Percentiles rank a stretch among this genome's conserved stretches.
phyloP scores from a whole-genome alignment of 2,329 filamentous ascomycete genomes.

The Hypocreales sp. region DNA sequence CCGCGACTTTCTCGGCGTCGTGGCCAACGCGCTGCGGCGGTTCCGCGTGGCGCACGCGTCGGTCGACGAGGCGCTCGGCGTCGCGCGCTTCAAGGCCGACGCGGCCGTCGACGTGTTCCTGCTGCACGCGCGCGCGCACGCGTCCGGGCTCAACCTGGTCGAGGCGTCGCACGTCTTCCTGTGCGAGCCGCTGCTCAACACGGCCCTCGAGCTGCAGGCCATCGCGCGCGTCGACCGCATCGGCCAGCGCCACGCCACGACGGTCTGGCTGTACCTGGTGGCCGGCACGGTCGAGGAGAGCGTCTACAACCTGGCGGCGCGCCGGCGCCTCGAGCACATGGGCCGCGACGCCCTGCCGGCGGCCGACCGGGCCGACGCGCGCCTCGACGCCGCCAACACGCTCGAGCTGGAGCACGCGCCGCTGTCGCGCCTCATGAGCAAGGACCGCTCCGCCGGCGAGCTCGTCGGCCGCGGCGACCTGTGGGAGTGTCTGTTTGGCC shows the following conservation, averaged over 20 bases:
- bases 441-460: slow-evolving; percentile 60
- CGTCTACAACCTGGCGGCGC: slow-evolving; percentile 76
- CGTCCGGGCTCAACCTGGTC: slow-evolving; percentile 78
- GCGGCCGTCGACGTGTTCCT: slow-evolving; percentile 66
- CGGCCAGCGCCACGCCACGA: slow-evolving; percentile 74
- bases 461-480: slow-evolving; percentile 63
- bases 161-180: slow-evolving; percentile 91
- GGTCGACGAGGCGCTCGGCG: slow-evolving; percentile 53
- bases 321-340: slow-evolving; percentile 65
- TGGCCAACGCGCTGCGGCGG: slow-evolving; percentile 51
- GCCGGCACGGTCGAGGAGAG: slow-evolving; percentile 81
- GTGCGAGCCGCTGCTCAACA: slow-evolving; percentile 86
- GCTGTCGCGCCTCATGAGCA: slow-evolving; percentile 54
- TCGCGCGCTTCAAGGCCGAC: slow-evolving; percentile 63
- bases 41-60: slow-evolving; percentile 61
- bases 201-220: slow-evolving; percentile 83
- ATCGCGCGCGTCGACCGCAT: slow-evolving; percentile 93
- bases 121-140: slow-evolving; percentile 76
- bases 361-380: slow-evolving; percentile 25
- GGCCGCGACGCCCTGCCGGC: slow-evolving; percentile 22
- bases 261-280: slow-evolving; percentile 92
- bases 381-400: slow-evolving; percentile 71
- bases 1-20: slow-evolving; percentile 60
- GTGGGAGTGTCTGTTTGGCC: slow-evolving; percentile 79
- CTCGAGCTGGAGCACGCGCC: slow-evolving; percentile 63